A percentile compares a stretch with the other conserved stretches of the same genome.
phyloP scores from a whole-genome alignment of 2,329 filamentous ascomycete species.

The Aureobasidium sp. region DNA sequence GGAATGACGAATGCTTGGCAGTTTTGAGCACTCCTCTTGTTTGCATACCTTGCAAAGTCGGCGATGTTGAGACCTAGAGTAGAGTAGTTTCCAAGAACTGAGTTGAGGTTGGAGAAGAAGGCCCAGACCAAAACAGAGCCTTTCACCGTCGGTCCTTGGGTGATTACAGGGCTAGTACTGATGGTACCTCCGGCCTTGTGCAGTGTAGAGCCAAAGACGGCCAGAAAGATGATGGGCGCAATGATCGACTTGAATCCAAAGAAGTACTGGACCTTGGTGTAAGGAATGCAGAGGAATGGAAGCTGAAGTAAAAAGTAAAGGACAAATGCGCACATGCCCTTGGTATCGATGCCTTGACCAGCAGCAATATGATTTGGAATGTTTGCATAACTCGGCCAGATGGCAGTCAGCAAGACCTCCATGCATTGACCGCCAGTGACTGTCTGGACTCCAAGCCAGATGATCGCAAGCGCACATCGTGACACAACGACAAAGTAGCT shows the following conservation, averaged over 20 bases:
- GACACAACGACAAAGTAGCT: constrained; percentile 48
- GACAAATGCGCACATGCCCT: constrained; percentile 36
- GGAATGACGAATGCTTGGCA: constrained; percentile 22
- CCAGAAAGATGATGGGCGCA: constrained; percentile 19
- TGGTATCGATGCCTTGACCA: constrained; percentile 33
- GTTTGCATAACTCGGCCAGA: constrained; percentile 40
- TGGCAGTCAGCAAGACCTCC: constrained; percentile 44
- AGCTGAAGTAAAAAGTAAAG: constrained; percentile 25
- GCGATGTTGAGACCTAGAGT: constrained; percentile 22
- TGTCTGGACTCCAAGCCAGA: constrained; percentile 46
- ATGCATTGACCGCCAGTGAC: constrained; percentile 52
- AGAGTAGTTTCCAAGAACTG: constrained; percentile 22
- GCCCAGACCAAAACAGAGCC: constrained; percentile 23
- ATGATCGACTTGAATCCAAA: constrained; percentile 20
- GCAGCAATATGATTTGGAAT: constrained; percentile 33
- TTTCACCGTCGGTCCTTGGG: constrained; percentile 19
- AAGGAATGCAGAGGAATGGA: constrained; percentile 21
- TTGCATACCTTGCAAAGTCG: constrained; percentile 19
- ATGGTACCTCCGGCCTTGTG: constrained; percentile 18
- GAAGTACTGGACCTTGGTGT: constrained; percentile 19
- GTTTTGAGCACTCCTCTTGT: constrained; percentile 14
- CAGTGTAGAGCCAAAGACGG: constrained; percentile 18
- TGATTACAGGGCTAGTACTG: constrained; percentile 18
- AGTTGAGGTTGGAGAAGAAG: constrained; percentile 26
- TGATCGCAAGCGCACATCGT: constrained; percentile 44